Percentiles rank a stretch among this genome's conserved stretches.
These are phyloP conservation scores for Dactylonectria macrodidyma DNA, from an alignment of 2,329 filamentous ascomycete species.

Conservation along the genomic window DNA sequence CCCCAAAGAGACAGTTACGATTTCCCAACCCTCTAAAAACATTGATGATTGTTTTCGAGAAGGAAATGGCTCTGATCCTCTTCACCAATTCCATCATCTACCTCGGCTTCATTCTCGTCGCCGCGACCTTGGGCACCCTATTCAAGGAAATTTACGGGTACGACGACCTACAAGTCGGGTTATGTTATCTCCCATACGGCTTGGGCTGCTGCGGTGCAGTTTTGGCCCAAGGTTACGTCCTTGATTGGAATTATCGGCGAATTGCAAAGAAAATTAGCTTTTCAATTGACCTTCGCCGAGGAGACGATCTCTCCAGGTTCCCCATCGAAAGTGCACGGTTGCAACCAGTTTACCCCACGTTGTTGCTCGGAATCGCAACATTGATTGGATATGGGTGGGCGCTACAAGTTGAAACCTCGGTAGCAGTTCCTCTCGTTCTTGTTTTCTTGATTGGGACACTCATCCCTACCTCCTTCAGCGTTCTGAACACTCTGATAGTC, in stretches of 20 bases:
- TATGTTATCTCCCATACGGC: conserved; percentile 70
- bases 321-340: conserved; percentile 71
- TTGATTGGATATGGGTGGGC: conserved; percentile 73
- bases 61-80: conserved; percentile 69
- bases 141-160: conserved; percentile 67
- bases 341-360: conserved; percentile 67
- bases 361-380: conserved; percentile 67
- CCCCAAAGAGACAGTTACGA: conserved; percentile 59
- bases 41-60: conserved; percentile 68
- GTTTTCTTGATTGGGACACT: conserved; percentile 71
- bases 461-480: conserved; percentile 74
- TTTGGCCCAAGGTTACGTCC: conserved; percentile 69
- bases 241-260: conserved; percentile 80
- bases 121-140: conserved; percentile 67
- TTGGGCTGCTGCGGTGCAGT: conserved; percentile 64
- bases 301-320: conserved; percentile 65
- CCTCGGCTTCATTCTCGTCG: conserved; percentile 68
- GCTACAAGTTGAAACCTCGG: conserved; percentile 63
- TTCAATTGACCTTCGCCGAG: conserved; percentile 71
- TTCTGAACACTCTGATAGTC: conserved; percentile 75
- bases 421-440: conserved; percentile 70
- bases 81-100: conserved; percentile 69
- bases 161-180: conserved; percentile 65
- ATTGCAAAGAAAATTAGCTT: conserved; percentile 74
- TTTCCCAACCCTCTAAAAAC: conserved; percentile 72